A percentile compares a stretch with the other conserved stretches of the same genome.
These are phyloP conservation scores for Backusella luteola DNA, from an alignment of 192 early-diverging fungal species.

Conservation along the genomic window DNA sequence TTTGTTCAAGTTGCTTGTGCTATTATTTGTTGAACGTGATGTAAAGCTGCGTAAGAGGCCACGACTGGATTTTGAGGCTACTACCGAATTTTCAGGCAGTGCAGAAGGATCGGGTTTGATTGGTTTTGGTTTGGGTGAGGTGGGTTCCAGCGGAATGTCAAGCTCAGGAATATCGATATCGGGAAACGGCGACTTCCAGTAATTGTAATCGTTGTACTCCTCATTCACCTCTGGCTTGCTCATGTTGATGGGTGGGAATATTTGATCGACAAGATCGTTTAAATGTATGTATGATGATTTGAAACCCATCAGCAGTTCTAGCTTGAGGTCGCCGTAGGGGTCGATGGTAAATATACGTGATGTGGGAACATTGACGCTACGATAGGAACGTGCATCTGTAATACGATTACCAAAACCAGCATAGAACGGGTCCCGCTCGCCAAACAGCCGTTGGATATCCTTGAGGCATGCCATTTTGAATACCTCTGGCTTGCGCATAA, in stretches of 20 bases:
- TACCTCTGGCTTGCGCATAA: constrained; percentile 91
- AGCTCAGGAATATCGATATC: constrained; percentile 50
- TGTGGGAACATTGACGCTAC: constrained; percentile 88
- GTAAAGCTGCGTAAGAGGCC: constrained; percentile 31
- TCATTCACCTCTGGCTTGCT: constrained; percentile 47
- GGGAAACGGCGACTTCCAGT: constrained; percentile 66
- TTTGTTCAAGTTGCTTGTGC: not conserved
- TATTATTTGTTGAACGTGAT: constrained; percentile 10
- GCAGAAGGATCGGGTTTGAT: constrained; percentile 27
- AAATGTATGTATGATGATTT: constrained; percentile 87
- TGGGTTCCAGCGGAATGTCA: constrained; percentile 18
- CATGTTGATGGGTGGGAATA: constrained; percentile 79
- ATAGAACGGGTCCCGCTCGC: constrained; percentile 82
- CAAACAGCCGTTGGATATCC: constrained; percentile 89
- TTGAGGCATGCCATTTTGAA: constrained; percentile 97
- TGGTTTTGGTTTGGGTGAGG: constrained; percentile 30
- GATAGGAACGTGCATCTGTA: constrained; percentile 89
- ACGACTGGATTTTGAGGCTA: constrained; percentile 8
- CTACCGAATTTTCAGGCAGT: constrained; percentile 13
- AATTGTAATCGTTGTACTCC: constrained; percentile 85
- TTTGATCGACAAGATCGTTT: constrained; percentile 92
- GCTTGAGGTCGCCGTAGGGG: constrained; percentile 84
- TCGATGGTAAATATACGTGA: constrained; percentile 98
- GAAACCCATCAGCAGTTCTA: constrained; percentile 85
- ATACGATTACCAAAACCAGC: constrained; percentile 97